Base-by-base conservation (phyloP, 805 yeast species). In the Kluyveromyces lactis region DNA sequence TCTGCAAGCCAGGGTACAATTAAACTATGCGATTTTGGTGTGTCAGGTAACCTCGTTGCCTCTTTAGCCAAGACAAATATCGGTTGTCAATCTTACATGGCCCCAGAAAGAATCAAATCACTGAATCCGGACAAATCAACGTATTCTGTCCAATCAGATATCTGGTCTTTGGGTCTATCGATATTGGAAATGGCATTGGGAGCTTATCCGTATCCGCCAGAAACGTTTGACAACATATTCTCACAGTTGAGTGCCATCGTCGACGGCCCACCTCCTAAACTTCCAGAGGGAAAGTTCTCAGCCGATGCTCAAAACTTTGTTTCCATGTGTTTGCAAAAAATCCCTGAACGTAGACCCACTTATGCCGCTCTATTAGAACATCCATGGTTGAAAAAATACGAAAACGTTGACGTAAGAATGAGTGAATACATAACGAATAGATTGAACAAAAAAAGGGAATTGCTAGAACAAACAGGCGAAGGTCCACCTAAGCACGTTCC, bases 41-140 rank as follows among this genome's bases (percentile, higher is more conserved):
- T 90, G 17, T 77, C 87, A 39, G 97, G 97, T 15, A 90, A 90
- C 55, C 67, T 90, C 45, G 97, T 92, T 17, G 95, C 97, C 2
- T 86, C 95, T 0, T 69, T 90, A 51, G 97, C 97, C 12, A 79
- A 86, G 53, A 90, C 98, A 0, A 90, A 92, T 52, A 86, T 90
- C 48, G 98, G 98, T 4, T 90, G 98, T 63, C 98, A 92, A 63
- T 83, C 95, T 1, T 90, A 90, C 62, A 92, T 92, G 97, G 97
- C 97, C 1, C 98, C 98, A 1, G 98, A 90, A 58, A 74, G 98
- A 55, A 92, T 92, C 50, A 79, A 80, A 54, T 75, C 84, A 0
- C 52, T 72, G 44, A 78, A 67, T 46, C 90, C 87, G 1, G 87
- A 82, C 54, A 89, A 78, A 48, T 69, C 75, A 7, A 77, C 92